These are phyloP conservation scores for Leccinum subatratum DNA, from an alignment of 1,284 basidiomycete genomes.

Conservation along the genomic window DNA sequence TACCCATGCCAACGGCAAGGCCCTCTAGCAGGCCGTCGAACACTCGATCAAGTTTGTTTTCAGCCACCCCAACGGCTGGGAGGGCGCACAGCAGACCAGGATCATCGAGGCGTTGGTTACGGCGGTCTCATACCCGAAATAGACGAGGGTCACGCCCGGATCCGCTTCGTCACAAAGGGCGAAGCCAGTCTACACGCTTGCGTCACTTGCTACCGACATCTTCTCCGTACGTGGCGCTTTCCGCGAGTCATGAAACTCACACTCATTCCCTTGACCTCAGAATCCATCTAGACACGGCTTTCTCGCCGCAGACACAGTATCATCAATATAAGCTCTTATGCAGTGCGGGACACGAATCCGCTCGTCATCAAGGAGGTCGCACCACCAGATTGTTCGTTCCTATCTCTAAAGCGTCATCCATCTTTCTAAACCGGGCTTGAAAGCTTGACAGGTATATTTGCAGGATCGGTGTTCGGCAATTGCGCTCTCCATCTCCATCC, in stretches of 20 bases:
- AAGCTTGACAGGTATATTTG: constrained; percentile 55
- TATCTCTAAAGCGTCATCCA: not conserved
- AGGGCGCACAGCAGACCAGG: constrained; percentile 72
- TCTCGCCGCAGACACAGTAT: constrained; percentile 73
- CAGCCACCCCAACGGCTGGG: constrained; percentile 78
- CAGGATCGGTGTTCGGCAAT: constrained; percentile 75
- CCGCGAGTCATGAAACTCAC: not conserved
- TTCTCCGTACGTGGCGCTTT: constrained; percentile 49
- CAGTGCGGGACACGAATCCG: constrained; percentile 59
- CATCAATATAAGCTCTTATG: constrained; percentile 73
- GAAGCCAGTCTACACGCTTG: constrained; percentile 77
- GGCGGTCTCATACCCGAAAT: constrained; percentile 67
- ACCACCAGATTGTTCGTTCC: constrained; percentile 63
- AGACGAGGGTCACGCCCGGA: constrained; percentile 62
- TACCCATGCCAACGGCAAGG: constrained; percentile 60
- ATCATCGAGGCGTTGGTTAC: constrained; percentile 65
- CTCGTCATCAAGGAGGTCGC: constrained; percentile 75
- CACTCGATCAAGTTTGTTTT: constrained; percentile 60
- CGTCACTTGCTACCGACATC: constrained; percentile 65
- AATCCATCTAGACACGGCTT: too few species aligned
- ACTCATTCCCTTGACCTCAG: constrained; percentile 32
- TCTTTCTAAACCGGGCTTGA: constrained; percentile 8
- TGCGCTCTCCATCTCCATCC: too few species aligned
- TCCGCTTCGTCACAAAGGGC: constrained; percentile 74
- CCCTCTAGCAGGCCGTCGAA: constrained; percentile 64